These are phyloP conservation scores for Sechiopsis laciniata DNA, from an alignment of 306 rosid genomes.

Conservation along the genomic window DNA sequence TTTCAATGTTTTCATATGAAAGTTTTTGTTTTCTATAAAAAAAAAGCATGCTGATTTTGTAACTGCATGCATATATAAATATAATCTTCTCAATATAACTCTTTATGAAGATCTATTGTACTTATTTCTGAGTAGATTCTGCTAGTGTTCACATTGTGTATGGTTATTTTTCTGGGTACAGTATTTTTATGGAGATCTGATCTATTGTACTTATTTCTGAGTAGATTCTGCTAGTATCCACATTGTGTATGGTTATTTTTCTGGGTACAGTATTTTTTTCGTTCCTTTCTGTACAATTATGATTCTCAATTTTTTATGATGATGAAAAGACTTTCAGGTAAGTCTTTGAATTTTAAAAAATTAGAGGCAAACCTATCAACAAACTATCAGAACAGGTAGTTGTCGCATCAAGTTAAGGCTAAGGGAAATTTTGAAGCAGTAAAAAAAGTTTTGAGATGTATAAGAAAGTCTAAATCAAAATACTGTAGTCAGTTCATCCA, in stretches of 20 bases:
- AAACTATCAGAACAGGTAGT: neutral
- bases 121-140: neutral
- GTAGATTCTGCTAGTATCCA: conserved; percentile 6
- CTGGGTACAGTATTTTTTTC: neutral
- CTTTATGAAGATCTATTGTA: neutral
- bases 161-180: neutral
- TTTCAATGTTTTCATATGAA: too few species aligned
- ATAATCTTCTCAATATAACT: conserved; percentile 1
- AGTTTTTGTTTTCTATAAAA: too few species aligned
- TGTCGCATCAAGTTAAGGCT: neutral
- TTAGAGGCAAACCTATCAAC: neutral
- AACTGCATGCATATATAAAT: neutral
- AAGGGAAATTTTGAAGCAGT: neutral
- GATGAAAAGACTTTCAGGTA: neutral
- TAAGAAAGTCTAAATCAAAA: neutral
- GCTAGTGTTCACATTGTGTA: neutral
- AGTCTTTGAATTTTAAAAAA: neutral
- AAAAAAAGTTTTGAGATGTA: neutral
- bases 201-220: neutral
- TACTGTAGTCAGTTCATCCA: neutral
- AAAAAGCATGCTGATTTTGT: too few species aligned
- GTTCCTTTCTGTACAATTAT: neutral
- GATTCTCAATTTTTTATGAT: neutral
- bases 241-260: neutral
- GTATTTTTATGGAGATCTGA: too few species aligned